These are phyloP conservation scores for Metschnikowia chrysomelidarum DNA, from an alignment of 805 yeast species.

Conservation along the genomic window DNA sequence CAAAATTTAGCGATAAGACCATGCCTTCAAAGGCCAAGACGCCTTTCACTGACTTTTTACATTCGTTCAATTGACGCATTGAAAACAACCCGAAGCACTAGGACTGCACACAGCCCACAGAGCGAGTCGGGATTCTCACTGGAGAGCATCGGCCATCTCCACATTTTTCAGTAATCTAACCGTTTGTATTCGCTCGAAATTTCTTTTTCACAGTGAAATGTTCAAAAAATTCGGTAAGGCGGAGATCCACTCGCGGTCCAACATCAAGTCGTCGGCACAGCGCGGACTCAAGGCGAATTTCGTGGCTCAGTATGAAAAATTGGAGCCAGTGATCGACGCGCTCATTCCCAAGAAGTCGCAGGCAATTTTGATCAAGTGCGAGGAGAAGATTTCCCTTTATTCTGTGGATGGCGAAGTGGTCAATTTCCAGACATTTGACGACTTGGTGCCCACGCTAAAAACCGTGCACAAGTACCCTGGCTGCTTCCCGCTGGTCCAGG, in stretches of 20 bases:
- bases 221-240: slow-evolving; percentile 72
- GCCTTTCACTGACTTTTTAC: no score
- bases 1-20: no score
- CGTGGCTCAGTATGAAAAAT: slow-evolving; percentile 66
- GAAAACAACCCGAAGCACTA: background rate
- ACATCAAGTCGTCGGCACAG: slow-evolving; percentile 92
- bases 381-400: slow-evolving; percentile 81
- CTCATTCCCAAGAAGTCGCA: slow-evolving; percentile 88
- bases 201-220: slow-evolving; percentile 35
- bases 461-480: slow-evolving; percentile 80
- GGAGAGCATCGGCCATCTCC: no score
- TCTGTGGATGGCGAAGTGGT: slow-evolving; percentile 70
- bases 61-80: background rate
- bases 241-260: slow-evolving; percentile 86
- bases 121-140: background rate
- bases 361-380: slow-evolving; percentile 77
- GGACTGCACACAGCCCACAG: slow-evolving; percentile 1
- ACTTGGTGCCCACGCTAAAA: slow-evolving; percentile 70
- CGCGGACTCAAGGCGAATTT: slow-evolving; percentile 78
- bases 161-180: no score
- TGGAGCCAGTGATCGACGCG: slow-evolving; percentile 76
- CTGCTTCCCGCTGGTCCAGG: slow-evolving; percentile 82
- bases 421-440: slow-evolving; percentile 78
- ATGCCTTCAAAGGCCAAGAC: no score
- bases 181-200: no score